Conservation (phyloP, 257 asterid genomes). For the Solanum pimpinellifolium region DNA sequence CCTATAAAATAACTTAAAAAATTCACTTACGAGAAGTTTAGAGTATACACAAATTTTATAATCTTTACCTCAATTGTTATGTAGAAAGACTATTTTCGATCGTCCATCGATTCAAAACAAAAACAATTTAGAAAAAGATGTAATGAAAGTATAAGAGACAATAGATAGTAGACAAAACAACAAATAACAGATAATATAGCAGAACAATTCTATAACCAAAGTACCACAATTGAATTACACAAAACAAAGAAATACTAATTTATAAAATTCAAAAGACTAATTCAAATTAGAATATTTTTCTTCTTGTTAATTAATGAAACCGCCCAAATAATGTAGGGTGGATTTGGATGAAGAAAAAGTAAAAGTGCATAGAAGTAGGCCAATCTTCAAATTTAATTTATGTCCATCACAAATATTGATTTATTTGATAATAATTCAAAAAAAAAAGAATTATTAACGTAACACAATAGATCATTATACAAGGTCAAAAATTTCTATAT, state of each 20-base stretch:
- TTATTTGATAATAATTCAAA: neutral
- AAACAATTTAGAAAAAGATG: too few relatives aligned
- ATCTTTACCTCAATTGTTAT: neutral
- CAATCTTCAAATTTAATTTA: neutral
- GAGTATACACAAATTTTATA: too few relatives aligned
- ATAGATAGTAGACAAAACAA: neutral
- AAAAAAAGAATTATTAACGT: neutral
- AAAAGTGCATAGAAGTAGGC: neutral
- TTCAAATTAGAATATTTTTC: neutral
- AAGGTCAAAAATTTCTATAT: neutral
- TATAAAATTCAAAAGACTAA: neutral
- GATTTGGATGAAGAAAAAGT: neutral
- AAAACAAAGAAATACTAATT: neutral
- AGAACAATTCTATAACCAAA: neutral
- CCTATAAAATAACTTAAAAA: neutral
- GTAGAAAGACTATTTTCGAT: neutral
- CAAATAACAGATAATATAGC: accelerated
- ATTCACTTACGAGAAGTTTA: neutral
- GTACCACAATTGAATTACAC: neutral
- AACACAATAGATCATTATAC: neutral
- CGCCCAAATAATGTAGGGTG: neutral
- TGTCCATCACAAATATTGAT: neutral
- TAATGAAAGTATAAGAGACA: neutral
- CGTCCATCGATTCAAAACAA: neutral
- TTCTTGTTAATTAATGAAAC: neutral